These are phyloP conservation scores for Ogataea sp. DNA, from an alignment of 805 yeast species.

Conservation along the genomic window DNA sequence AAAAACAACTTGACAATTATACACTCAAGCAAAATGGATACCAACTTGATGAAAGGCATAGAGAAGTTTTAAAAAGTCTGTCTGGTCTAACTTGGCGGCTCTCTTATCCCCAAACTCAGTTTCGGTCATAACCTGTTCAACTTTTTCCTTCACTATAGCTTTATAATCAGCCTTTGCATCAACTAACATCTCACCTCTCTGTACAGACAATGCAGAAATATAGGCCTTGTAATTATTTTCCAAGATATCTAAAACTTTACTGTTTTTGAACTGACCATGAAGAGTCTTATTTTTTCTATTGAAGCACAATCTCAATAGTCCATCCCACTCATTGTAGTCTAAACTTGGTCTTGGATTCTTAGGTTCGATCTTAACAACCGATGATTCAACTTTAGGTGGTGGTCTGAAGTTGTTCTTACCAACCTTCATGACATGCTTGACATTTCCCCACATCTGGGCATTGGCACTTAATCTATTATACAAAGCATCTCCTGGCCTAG, in stretches of 20 bases:
- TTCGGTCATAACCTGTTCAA: slow-evolving; percentile 64
- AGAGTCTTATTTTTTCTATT: slow-evolving; percentile 91
- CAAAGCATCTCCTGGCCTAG: slow-evolving; percentile 92
- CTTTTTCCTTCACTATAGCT: slow-evolving; percentile 55
- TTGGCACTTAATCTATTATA: slow-evolving; percentile 93
- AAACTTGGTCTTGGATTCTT: slow-evolving; percentile 91
- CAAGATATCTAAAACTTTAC: slow-evolving; percentile 68
- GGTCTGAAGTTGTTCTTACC: slow-evolving; percentile 96
- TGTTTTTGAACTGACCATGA: slow-evolving; percentile 84
- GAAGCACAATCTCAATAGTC: slow-evolving; percentile 81
- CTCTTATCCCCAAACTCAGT: slow-evolving; percentile 81
- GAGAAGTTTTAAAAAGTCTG: slow-evolving; percentile 77
- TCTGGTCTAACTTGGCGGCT: slow-evolving; percentile 91
- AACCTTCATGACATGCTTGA: slow-evolving; percentile 96
- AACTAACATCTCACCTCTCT: slow-evolving; percentile 40
- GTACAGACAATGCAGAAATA: slow-evolving; percentile 41
- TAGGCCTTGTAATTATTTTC: slow-evolving; percentile 84
- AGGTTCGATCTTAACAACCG: slow-evolving; percentile 89
- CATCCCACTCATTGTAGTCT: slow-evolving; percentile 96
- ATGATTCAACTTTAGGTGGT: slow-evolving; percentile 97
- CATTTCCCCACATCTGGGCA: slow-evolving; percentile 99
- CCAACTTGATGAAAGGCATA: slow-evolving; percentile 97
- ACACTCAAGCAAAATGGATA: slow-evolving; percentile 90
- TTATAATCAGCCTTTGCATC: slow-evolving; percentile 32
- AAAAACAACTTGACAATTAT: too few relatives aligned